Percentiles rank a stretch among this genome's conserved stretches.
Evolutionary conservation across 176 grass and related monocot genomes (phyloP).

Genomic region (Aegilops speltoides): DNA sequence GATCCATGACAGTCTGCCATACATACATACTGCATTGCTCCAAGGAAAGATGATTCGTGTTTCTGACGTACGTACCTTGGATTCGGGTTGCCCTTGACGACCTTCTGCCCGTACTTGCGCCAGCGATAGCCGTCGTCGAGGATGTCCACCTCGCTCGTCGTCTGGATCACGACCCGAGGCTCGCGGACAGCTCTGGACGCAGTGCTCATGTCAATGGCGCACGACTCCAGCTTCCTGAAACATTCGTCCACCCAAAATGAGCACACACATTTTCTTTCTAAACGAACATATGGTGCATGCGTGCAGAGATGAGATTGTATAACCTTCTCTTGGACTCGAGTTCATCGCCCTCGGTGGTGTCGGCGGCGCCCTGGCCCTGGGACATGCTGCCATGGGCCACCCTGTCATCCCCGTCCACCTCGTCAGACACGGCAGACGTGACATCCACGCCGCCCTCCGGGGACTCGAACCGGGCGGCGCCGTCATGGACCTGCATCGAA

Average conservation of each 20-base stretch:
- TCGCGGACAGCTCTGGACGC: constrained; percentile 55
- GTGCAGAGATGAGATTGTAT: background rate
- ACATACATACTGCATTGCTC: background rate
- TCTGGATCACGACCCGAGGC: constrained; percentile 70
- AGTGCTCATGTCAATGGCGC: constrained; percentile 47
- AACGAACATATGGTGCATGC: background rate
- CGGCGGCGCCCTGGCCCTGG: constrained; percentile 16
- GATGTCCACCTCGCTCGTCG: constrained; percentile 68
- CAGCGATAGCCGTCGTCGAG: constrained; percentile 79
- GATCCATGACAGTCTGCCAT: background rate
- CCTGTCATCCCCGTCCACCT: constrained; percentile 52
- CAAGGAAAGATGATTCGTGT: background rate
- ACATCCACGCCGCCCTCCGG: constrained; percentile 47
- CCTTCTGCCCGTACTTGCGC: constrained; percentile 88
- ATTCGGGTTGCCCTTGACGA: constrained; percentile 69
- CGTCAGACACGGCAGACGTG: constrained; percentile 39
- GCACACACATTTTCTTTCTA: background rate
- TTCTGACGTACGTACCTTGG: constrained; percentile 49
- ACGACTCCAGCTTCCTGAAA: constrained; percentile 70
- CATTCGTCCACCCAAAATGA: background rate
- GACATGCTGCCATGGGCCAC: constrained; percentile 37
- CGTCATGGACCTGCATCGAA: constrained; percentile 43
- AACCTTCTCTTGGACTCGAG: constrained; percentile 65
- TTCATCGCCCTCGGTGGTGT: constrained; percentile 37
- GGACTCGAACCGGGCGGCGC: constrained; percentile 12